Evolutionary conservation across 164 flowering plant species (phyloP).

Genomic region (Cinnamomum micranthum): DNA sequence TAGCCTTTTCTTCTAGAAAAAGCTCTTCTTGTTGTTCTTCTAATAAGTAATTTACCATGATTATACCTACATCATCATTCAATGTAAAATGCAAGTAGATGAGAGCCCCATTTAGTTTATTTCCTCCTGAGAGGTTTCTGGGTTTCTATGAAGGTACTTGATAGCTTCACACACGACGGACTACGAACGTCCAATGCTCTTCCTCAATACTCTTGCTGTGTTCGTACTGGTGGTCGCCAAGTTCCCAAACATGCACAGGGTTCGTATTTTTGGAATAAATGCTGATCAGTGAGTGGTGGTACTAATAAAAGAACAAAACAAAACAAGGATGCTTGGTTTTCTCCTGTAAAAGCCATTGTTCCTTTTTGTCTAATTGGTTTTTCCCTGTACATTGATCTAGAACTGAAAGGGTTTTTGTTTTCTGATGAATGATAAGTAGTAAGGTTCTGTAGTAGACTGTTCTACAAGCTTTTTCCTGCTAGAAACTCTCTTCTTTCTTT

Average conservation of each 20-base stretch:
- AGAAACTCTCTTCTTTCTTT: too few relatives aligned
- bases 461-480: background rate
- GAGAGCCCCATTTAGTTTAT: too few relatives aligned
- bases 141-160: slow-evolving; percentile 36
- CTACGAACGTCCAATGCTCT: slow-evolving; percentile 59
- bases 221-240: slow-evolving; percentile 61
- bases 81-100: too few relatives aligned
- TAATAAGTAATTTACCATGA: too few relatives aligned
- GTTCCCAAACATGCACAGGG: slow-evolving; percentile 69
- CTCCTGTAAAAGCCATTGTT: background rate
- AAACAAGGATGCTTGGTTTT: background rate
- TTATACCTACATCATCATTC: too few relatives aligned
- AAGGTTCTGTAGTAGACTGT: background rate
- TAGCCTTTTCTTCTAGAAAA: too few relatives aligned
- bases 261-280: slow-evolving; percentile 62
- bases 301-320: background rate
- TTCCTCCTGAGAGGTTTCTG: too few relatives aligned
- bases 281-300: slow-evolving; percentile 28
- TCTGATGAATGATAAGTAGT: background rate
- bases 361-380: background rate
- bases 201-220: slow-evolving; percentile 57
- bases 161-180: slow-evolving; percentile 67
- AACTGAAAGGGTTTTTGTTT: background rate
- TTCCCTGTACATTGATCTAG: background rate
- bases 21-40: too few relatives aligned